These are phyloP conservation scores for Talaromyces sp. DNA, from an alignment of 2,329 filamentous ascomycete genomes.

Conservation along the genomic window DNA sequence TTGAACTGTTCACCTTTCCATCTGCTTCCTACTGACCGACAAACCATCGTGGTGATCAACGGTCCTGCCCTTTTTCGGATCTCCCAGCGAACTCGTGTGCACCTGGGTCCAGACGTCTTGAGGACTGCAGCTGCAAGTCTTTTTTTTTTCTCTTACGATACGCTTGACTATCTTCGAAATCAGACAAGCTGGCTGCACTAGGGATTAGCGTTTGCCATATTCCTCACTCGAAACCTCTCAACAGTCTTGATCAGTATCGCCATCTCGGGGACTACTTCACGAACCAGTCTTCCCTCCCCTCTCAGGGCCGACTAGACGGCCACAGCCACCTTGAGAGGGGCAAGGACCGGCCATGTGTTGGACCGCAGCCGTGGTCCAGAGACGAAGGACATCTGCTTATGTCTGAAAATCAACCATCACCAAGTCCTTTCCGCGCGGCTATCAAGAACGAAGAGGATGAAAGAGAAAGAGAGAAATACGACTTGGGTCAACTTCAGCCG, in stretches of 20 bases:
- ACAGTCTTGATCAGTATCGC: slow-evolving; percentile 25
- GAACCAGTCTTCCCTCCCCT: slow-evolving; percentile 28
- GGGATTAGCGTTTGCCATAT: slow-evolving; percentile 31
- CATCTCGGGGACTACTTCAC: slow-evolving; percentile 22
- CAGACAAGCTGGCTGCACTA: slow-evolving; percentile 36
- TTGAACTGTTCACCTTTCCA: background rate
- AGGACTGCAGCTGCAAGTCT: background rate
- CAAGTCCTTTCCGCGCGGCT: slow-evolving; percentile 21
- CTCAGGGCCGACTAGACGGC: slow-evolving; percentile 29
- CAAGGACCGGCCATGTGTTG: slow-evolving; percentile 34
- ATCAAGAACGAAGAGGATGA: slow-evolving; percentile 13
- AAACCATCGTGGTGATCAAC: slow-evolving; percentile 1
- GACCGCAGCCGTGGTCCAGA: slow-evolving; percentile 18
- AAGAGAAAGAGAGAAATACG: background rate
- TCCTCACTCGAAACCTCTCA: slow-evolving; percentile 27
- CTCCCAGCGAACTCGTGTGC: background rate
- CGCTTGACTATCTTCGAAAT: background rate
- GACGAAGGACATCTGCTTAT: slow-evolving; percentile 32
- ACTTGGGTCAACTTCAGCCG: background rate
- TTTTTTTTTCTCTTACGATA: too few species aligned
- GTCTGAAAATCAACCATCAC: slow-evolving; percentile 30
- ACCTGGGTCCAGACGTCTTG: background rate
- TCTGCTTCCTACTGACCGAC: background rate
- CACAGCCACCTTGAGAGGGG: slow-evolving; percentile 32
- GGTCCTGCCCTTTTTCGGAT: slow-evolving; percentile 1